Evolutionary conservation across 1,139 yeast species (phyloP).

Genomic region (Pneumocystis murina): DNA sequence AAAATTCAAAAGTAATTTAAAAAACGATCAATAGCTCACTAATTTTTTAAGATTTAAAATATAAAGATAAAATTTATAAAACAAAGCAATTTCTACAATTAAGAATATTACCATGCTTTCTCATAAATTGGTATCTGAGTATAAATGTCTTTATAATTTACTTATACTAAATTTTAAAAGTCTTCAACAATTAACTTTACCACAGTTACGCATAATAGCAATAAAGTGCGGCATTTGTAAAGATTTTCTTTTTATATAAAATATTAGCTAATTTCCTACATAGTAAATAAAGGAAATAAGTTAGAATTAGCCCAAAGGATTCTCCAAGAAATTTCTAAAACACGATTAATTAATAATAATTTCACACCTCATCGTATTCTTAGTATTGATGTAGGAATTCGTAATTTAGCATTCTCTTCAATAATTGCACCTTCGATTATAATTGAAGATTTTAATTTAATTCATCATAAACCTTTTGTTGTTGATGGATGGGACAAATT

Average conservation of each 20-base stretch:
- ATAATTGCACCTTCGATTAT: background rate
- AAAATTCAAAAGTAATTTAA: too few species aligned
- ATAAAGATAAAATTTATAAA: background rate
- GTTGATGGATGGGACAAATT: background rate
- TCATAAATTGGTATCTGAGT: background rate
- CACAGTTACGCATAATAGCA: background rate
- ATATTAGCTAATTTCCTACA: background rate
- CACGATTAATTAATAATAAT: background rate
- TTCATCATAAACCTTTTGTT: background rate
- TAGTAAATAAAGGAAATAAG: background rate
- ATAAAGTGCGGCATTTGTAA: background rate
- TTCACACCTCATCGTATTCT: background rate
- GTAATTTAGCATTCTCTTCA: slow-evolving; percentile 1
- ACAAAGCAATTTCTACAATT: background rate
- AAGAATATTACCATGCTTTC: background rate
- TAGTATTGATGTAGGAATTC: background rate
- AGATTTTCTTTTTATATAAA: background rate
- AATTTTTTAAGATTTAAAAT: too few species aligned
- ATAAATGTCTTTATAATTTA: background rate
- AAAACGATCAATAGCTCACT: too few species aligned
- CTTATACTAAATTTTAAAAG: background rate
- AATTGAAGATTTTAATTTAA: background rate
- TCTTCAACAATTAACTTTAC: background rate
- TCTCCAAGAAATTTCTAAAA: background rate
- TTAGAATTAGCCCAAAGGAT: background rate